Percentiles rank a stretch among this genome's conserved stretches.
These are phyloP conservation scores for Combretum micranthum DNA, from an alignment of 345 rosid genomes.

Conservation along the genomic window DNA sequence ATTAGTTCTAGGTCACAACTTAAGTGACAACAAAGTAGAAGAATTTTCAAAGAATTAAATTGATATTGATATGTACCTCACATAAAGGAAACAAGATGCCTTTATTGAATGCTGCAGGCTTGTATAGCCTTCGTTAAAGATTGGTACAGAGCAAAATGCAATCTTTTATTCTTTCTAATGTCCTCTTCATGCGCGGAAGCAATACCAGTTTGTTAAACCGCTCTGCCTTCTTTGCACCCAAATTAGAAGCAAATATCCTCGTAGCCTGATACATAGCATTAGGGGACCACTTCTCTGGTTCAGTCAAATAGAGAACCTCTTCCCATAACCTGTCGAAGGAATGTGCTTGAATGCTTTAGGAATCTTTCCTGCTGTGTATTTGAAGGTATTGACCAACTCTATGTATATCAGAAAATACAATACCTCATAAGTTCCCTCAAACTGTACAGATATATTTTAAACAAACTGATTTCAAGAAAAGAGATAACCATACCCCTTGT, in stretches of 20 bases:
- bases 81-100: constrained; percentile 87
- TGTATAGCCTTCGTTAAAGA: constrained; percentile 70
- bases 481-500: constrained; percentile 47
- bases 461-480: background rate
- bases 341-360: constrained; percentile 83
- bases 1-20: no score
- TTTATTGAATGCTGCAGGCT: constrained; percentile 91
- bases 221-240: constrained; percentile 59
- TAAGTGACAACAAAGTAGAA: no score
- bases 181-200: constrained; percentile 90
- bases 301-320: constrained; percentile 75
- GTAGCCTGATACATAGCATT: constrained; percentile 90
- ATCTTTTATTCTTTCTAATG: constrained; percentile 64
- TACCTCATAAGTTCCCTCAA: background rate
- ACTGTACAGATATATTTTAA: background rate
- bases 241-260: constrained; percentile 73
- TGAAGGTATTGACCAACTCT: constrained; percentile 76
- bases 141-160: constrained; percentile 85
- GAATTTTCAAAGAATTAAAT: no score
- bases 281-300: constrained; percentile 97
- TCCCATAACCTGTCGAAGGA: constrained; percentile 73
- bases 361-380: constrained; percentile 78
- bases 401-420: constrained; percentile 12
- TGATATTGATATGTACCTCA: constrained; percentile 47
- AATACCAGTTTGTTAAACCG: constrained; percentile 68